Conservation (phyloP, 768 basidiomycete species). For the Suillus subaureus region DNA sequence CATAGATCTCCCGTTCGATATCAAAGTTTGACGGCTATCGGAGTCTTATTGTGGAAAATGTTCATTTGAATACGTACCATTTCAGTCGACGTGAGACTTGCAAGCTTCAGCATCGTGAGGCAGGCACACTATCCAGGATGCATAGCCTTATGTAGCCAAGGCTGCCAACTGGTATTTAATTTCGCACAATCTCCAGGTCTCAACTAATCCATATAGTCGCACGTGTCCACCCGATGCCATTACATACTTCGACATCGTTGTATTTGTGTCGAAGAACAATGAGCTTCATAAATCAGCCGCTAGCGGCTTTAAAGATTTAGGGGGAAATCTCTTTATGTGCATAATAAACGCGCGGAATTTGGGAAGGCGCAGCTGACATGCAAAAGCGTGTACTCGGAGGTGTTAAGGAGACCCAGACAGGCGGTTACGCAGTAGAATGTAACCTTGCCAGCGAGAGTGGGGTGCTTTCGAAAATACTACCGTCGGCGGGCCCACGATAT, state of each 20-base stretch:
- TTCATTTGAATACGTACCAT: background rate
- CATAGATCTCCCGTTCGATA: background rate
- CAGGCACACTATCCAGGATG: background rate
- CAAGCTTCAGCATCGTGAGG: background rate
- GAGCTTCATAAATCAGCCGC: background rate
- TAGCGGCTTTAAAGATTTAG: background rate
- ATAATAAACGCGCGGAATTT: background rate
- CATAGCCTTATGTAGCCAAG: background rate
- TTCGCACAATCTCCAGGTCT: conserved; percentile 2
- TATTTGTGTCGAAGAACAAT: background rate
- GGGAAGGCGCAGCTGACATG: background rate
- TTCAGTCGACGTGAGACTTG: conserved; percentile 1
- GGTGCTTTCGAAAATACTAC: background rate
- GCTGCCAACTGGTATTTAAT: background rate
- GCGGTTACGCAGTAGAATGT: background rate
- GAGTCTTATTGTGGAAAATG: background rate
- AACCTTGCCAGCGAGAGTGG: conserved; percentile 1
- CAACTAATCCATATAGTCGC: background rate
- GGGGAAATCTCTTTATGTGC: background rate
- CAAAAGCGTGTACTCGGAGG: background rate
- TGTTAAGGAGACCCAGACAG: conserved; percentile 1
- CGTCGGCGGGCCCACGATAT: background rate
- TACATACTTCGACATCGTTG: background rate
- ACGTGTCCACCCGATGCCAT: background rate
- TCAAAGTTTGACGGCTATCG: background rate